Base-by-base conservation (phyloP, 495 filamentous ascomycete genomes). In the Aspergillus hancockii region DNA sequence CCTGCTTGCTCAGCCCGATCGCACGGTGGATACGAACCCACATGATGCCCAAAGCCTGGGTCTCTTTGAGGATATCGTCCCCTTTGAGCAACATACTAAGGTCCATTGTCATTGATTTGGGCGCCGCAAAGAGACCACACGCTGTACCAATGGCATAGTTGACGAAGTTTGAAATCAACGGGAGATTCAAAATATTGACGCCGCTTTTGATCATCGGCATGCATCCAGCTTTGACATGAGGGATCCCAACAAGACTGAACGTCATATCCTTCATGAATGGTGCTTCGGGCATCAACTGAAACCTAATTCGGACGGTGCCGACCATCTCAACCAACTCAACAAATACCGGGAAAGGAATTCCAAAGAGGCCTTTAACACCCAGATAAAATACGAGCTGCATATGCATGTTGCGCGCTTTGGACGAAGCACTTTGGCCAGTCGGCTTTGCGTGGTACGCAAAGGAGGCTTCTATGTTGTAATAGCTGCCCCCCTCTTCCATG, bases 311-410 rank as follows among this genome's bases (percentile, higher is more conserved):
- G 25, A 93, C 86, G 1, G 93, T 98, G 2, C 91, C 92, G 10
- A 98, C 90, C 19, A 97, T 78, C 22, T 90, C 85, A 59, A 88
- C 87, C 21, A 97, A 77, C 69, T 97, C 93, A 55, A 94, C 91
- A 68, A 91, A 94, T 31, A 93, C 90, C 14, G 91, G 92, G 38
- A 96, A 80, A 0, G 92, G 92, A 2, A 97, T 89, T 49, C 93
- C 93, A 65, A 98, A 93, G 5, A 83, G 69, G 13, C 80, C 80
- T 25, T 71, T 69, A 63, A 96, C 81, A 49, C 93, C 93, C 10
- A 96, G 78, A 63, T 96, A 98, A 70, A 98, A 98, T 1, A 97
- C 86, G 30, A 97, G 71, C 64, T 96, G 88, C 91, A 98, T 96
- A 65, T 96, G 92, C 91, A 97, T 96, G 68, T 97, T 97, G 60